Conservation (phyloP, 1,284 basidiomycete genomes). For the Malassezia sympodialis region DNA sequence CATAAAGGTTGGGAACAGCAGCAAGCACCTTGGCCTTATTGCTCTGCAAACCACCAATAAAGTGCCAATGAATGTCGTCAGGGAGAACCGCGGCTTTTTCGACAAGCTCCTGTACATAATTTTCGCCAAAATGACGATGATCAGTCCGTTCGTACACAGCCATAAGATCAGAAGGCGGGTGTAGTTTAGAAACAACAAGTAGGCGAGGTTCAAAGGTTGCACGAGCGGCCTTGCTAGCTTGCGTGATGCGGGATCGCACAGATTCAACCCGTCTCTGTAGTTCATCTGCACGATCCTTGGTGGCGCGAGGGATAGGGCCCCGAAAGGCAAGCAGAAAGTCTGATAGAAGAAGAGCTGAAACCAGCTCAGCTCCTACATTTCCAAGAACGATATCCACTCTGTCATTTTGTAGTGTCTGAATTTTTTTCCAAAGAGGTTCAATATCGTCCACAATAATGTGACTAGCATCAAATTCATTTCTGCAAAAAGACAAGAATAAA, state of each 20-base stretch:
- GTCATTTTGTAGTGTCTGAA: slow-evolving; percentile 56
- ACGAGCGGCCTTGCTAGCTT: background rate
- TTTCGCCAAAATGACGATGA: slow-evolving; percentile 89
- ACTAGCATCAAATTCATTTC: slow-evolving; percentile 59
- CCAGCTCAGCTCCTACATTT: slow-evolving; percentile 85
- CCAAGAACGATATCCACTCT: slow-evolving; percentile 82
- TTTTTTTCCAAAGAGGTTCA: slow-evolving; percentile 62
- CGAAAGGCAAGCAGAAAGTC: slow-evolving; percentile 57
- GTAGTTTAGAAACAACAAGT: slow-evolving; percentile 89
- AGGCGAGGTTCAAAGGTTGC: slow-evolving; percentile 51
- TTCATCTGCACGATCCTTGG: background rate
- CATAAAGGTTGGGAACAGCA: slow-evolving; percentile 80
- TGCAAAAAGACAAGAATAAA: slow-evolving; percentile 73
- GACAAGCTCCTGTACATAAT: slow-evolving; percentile 90
- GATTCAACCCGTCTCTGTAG: background rate
- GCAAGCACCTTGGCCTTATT: slow-evolving; percentile 91
- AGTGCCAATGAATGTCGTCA: slow-evolving; percentile 66
- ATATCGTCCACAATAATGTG: slow-evolving; percentile 80
- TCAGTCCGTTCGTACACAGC: slow-evolving; percentile 53
- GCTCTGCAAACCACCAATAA: slow-evolving; percentile 85
- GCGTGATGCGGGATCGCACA: background rate
- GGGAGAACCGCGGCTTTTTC: slow-evolving; percentile 55
- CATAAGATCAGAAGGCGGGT: slow-evolving; percentile 74
- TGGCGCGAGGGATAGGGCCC: slow-evolving; percentile 2
- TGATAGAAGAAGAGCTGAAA: slow-evolving; percentile 85